Evolutionary conservation across 2,329 filamentous ascomycete species (phyloP), one percentile per base, ranked within the genome.

Genomic region (Septoria petroselini): DNA sequence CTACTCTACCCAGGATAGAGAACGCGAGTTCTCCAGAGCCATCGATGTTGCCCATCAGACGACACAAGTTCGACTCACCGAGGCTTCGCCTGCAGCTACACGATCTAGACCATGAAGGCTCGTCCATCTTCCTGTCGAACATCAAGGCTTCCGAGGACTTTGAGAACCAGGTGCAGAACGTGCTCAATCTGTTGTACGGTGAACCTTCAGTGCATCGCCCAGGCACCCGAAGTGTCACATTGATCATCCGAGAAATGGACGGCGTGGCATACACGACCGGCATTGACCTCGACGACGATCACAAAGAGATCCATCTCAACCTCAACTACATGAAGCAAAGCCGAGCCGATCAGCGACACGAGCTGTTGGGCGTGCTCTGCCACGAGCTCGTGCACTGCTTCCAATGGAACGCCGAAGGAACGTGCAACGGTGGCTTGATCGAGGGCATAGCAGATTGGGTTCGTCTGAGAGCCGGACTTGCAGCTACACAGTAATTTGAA

Each of bases 361-460:
- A 97, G 71, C 82, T 96, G 52, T 72, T 80, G 14, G 93, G 93
- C 33, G 90, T 97, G 0, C 69, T 97, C 15, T 85, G 86, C 1
- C 91, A 97, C 67, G 91, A 97, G 71, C 84, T 96, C 54, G 91
- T 97, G 11, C 93, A 97, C 72, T 96, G 90, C 71, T 94, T 86
- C 71, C 91, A 97, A 69, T 86, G 88, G 70, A 84, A 88, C 60
- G 85, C 76, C 1, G 73, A 69, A 7, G 74, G 73, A 0, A 71
- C 70, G 3, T 72, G 82, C 35, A 69, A 72, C 2, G 84, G 84
- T 0, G 93, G 93, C 0, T 70, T 97, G 39, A 84, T 95, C 48
- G 91, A 97, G 70, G 91, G 91, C 0, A 82, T 97, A 45, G 91
- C 91, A 15, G 93, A 97, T 70, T 97, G 88, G 81, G 91, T 97